Evolutionary conservation across 1,139 yeast species (phyloP).

Genomic region (Blastobotrys ciferrii): DNA sequence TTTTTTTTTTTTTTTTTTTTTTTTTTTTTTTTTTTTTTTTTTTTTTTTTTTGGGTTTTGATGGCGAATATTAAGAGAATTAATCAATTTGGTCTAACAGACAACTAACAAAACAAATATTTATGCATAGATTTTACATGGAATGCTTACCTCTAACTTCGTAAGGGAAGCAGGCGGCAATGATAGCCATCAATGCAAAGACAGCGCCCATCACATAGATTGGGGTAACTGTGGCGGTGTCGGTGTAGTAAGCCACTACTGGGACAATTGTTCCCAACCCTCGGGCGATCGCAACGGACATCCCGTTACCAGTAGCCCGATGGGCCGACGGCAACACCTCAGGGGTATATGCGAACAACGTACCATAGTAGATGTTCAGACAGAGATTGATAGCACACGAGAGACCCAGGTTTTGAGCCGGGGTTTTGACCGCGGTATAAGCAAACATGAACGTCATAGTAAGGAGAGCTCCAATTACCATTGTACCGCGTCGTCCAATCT

Average conservation of each 20-base stretch:
- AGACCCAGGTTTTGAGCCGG: conserved; percentile 52
- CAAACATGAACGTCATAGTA: conserved; percentile 58
- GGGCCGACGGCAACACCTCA: conserved; percentile 55
- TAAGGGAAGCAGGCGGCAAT: conserved; percentile 48
- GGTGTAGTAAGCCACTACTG: conserved; percentile 51
- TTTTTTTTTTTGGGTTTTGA: too few species aligned
- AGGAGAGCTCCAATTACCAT: conserved; percentile 53
- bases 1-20: too few species aligned
- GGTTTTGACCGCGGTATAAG: conserved; percentile 54
- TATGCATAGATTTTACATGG: conserved; percentile 20
- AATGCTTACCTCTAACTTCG: conserved; percentile 36
- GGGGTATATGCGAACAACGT: conserved; percentile 59
- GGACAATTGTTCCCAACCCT: conserved; percentile 50
- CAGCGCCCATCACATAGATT: conserved; percentile 59
- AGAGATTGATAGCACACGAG: conserved; percentile 50
- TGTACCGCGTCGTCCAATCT: conserved; percentile 57
- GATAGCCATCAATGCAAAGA: conserved; percentile 45
- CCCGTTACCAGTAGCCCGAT: conserved; percentile 58
- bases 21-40: too few species aligned
- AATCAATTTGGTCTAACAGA: too few species aligned
- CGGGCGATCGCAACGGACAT: conserved; percentile 49
- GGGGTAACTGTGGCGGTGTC: conserved; percentile 48
- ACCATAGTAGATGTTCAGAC: conserved; percentile 54
- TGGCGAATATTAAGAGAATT: too few species aligned
- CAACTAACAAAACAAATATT: neutral